Conservation (phyloP, 140 eudicot genomes). For the Erigeron philadelphicus region DNA sequence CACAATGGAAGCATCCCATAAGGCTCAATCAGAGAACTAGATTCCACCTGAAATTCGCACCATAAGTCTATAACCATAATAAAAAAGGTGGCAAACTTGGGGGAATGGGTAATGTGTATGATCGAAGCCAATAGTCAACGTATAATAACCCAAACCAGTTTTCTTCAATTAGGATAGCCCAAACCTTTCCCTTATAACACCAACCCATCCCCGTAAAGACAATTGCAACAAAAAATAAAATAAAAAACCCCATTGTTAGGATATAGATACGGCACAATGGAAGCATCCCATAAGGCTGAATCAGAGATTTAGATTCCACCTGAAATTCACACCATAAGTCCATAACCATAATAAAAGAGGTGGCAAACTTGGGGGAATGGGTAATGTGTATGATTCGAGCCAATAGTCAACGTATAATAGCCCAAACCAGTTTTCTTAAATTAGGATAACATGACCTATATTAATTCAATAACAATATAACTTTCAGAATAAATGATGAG, state of each 20-base stretch:
- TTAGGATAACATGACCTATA: no score
- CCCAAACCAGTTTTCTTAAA: neutral
- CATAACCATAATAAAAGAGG: neutral
- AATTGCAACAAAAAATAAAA: no score
- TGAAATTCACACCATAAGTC: constrained; percentile 28
- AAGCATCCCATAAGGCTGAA: constrained; percentile 90
- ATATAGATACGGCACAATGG: constrained; percentile 69
- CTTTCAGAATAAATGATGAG: no score
- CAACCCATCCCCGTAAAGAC: no score
- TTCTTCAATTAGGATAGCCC: no score
- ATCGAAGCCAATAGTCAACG: neutral
- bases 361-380: no score
- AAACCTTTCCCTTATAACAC: no score
- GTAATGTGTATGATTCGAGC: neutral
- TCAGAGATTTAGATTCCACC: constrained; percentile 72
- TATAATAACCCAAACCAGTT: neutral
- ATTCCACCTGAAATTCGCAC: constrained; percentile 58
- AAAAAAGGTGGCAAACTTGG: neutral
- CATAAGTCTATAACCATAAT: neutral
- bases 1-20: constrained; percentile 85
- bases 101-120: no score
- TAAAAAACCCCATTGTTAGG: constrained; percentile 70
- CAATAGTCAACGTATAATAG: neutral
- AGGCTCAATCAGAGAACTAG: constrained; percentile 73
- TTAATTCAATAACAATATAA: neutral